phyloP scores from a whole-genome alignment of 257 asterid species.

The Avicennia marina region DNA sequence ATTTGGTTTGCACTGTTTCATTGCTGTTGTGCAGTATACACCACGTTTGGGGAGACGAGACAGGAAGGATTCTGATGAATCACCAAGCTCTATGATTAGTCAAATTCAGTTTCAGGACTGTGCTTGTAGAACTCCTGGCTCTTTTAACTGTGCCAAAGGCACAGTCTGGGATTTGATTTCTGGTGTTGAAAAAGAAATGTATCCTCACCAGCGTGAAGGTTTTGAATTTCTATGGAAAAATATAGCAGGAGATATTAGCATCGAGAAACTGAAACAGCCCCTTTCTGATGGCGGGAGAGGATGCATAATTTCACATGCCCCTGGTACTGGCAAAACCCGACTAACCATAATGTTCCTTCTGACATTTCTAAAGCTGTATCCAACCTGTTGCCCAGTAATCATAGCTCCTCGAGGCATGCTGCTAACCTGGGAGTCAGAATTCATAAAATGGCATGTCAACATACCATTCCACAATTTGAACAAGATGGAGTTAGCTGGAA shows the following conservation, averaged over 20 bases:
- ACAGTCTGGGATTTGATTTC: constrained; percentile 67
- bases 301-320: constrained; percentile 91
- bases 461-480: constrained; percentile 63
- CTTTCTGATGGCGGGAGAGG: constrained; percentile 42
- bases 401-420: constrained; percentile 81
- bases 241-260: constrained; percentile 48
- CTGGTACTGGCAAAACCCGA: constrained; percentile 83
- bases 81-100: neutral
- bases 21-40: constrained; percentile 29
- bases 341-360: constrained; percentile 59
- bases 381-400: constrained; percentile 55
- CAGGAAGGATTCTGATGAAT: constrained; percentile 23
- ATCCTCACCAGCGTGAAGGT: constrained; percentile 71
- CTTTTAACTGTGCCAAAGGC: constrained; percentile 19
- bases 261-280: constrained; percentile 35
- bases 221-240: constrained; percentile 71
- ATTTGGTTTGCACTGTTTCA: neutral
- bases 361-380: constrained; percentile 50
- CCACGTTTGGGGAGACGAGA: constrained; percentile 16
- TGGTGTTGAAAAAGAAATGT: constrained; percentile 33
- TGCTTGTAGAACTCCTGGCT: neutral
- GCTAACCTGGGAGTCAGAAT: constrained; percentile 62
- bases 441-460: constrained; percentile 51
- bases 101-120: constrained; percentile 23
- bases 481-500: constrained; percentile 29